A percentile compares a stretch with the other conserved stretches of the same genome.
phyloP scores from a whole-genome alignment of 176 grass and related monocot genomes.

The Hyparrhenia diplandra region DNA sequence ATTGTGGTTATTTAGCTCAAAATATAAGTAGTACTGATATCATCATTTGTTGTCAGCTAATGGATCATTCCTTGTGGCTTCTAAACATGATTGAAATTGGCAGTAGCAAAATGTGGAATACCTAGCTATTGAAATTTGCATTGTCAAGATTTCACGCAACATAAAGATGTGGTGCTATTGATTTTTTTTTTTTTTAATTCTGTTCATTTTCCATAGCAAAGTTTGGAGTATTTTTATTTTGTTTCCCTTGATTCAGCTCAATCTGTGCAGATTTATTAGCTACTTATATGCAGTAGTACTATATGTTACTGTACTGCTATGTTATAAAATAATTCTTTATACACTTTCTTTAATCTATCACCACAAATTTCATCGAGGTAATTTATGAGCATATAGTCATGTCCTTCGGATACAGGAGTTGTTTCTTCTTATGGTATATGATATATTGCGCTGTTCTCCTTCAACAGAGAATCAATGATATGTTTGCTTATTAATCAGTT shows the following conservation, averaged over 20 bases:
- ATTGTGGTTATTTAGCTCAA: background rate
- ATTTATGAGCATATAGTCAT: background rate
- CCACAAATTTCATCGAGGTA: background rate
- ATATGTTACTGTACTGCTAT: background rate
- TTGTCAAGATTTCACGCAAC: background rate
- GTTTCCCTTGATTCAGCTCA: background rate
- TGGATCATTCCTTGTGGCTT: background rate
- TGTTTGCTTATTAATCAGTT: background rate
- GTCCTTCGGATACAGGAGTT: background rate
- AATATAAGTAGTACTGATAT: background rate
- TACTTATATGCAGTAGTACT: background rate
- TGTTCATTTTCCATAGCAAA: background rate
- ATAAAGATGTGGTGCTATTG: background rate
- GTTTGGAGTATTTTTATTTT: background rate
- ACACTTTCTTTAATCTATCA: background rate
- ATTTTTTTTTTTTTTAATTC: background rate
- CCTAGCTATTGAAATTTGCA: background rate
- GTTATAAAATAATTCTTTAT: background rate
- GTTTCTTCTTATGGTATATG: background rate
- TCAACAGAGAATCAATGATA: background rate
- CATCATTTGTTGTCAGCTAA: constrained; percentile 4
- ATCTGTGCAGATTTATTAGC: background rate
- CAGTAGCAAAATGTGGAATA: background rate
- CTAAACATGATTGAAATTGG: background rate
- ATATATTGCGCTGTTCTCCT: background rate